Base-by-base conservation (phyloP, 1,284 basidiomycete species). In the Golubevia sp. region DNA sequence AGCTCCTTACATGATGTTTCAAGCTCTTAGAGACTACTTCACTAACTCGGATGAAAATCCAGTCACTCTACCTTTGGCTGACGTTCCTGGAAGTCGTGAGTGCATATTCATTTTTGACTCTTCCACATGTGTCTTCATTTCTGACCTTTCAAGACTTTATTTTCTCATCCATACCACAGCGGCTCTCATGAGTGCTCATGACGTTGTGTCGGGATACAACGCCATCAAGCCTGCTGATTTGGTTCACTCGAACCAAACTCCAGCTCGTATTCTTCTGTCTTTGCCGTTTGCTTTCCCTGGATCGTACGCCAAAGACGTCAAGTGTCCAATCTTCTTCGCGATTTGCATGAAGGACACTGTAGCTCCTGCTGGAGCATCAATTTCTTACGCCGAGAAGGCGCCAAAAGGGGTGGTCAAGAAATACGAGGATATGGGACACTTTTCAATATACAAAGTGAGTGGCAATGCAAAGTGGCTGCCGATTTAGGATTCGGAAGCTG, bases 281-380 rank as follows among this genome's bases (percentile, higher is more conserved):
- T 51, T 80, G 24, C 66, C 62, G 30, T 44, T 80, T 15, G 63
- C 70, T 53, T 60, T 64, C 18, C 77, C 77, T 2, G 77, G 76
- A 5, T 60, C 65, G 56, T 54, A 71, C 11, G 71, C 73, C 7
- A 48, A 58, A 20, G 50, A 64, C 2, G 69, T 78, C 20, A 49
- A 63, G 20, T 59, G 60, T 2, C 77, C 77, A n/a, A 77, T 78
- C 58, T 50, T 76, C n/a, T 78, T 79, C 49, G 72, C 70, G 48
- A 44, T 77, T 21, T 79, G 77, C 52, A 73, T 68, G n/a, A 71
- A 65, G 15, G 74, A 78, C 61, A 57, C 68, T 3, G 72, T 78
- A 21, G 71, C 71, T 0, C 77, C 77, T 0, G 49, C 70, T 3
- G 63, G 51, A 1, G 64, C 72, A 3, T 70, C 70, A 4, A 64